Base-by-base conservation (phyloP, 352 stramenopile species). In the Thraustochytrium striatum region DNA sequence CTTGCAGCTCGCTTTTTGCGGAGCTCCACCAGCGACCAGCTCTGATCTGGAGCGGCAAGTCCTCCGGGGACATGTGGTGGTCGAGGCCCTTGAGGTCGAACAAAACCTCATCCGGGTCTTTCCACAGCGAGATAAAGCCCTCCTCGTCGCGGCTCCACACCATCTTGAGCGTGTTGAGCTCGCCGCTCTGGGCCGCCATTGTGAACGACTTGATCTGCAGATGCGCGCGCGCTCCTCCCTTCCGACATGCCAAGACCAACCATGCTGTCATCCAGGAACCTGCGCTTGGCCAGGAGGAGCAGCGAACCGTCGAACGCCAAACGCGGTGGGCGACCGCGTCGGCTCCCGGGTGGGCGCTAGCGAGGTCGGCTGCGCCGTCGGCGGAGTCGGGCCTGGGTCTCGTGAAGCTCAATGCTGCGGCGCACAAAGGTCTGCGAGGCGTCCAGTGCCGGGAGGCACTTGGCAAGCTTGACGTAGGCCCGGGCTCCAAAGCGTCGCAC, bases 231-330 rank as follows among this genome's bases (percentile, higher is more conserved):
- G 30, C 50, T n/a, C 21, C 38, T 47, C 21, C 65, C 44, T 3
- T 21, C 1, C 21, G 65, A 75, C 30, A 75, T 38, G 35, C 65
- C 65, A 9, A 75, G 65, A 70, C 65, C 65, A 39, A 75, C n/a
- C n/a, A n/a, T n/a, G n/a, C n/a, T n/a, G n/a, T n/a, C n/a, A n/a
- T n/a, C n/a, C n/a, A n/a, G n/a, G n/a, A n/a, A n/a, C n/a, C n/a
- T n/a, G n/a, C n/a, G n/a, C n/a, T n/a, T n/a, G n/a, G n/a, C n/a
- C n/a, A n/a, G n/a, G n/a, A n/a, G n/a, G n/a, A n/a, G n/a, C n/a
- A n/a, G n/a, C n/a, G n/a, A n/a, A n/a, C n/a, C n/a, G n/a, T n/a
- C n/a, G n/a, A n/a, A n/a, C n/a, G n/a, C n/a, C n/a, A n/a, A n/a
- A n/a, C n/a, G n/a, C n/a, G n/a, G n/a, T n/a, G n/a, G n/a, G n/a